Evolutionary conservation across 306 rosid genomes (phyloP).

Genomic region (Morella rubra): DNA sequence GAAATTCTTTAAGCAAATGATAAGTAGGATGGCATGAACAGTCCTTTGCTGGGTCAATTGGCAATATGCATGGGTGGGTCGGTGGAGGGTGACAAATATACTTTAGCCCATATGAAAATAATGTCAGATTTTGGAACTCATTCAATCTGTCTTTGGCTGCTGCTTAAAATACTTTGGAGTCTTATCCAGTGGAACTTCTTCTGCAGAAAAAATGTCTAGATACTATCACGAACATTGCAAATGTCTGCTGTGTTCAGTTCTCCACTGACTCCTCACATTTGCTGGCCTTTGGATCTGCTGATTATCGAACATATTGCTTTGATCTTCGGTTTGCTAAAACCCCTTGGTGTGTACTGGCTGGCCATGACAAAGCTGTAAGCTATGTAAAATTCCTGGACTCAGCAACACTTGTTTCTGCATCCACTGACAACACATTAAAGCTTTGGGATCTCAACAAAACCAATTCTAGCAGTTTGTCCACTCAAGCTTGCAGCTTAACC

Average conservation of each 20-base stretch:
- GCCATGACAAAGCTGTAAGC: conserved; percentile 78
- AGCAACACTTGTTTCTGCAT: conserved; percentile 81
- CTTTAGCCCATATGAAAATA: conserved; percentile 1
- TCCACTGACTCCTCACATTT: conserved; percentile 81
- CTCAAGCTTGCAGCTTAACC: conserved; percentile 73
- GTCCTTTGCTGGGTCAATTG: not conserved
- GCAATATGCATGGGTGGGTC: not conserved
- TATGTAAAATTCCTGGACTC: conserved; percentile 79
- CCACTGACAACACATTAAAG: conserved; percentile 90
- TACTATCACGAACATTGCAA: conserved; percentile 75
- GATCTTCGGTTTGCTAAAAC: conserved; percentile 83
- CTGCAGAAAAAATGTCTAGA: conserved; percentile 72
- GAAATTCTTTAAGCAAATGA: not conserved
- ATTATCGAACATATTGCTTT: conserved; percentile 82
- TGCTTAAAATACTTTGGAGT: conserved; percentile 4
- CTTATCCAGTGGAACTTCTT: conserved; percentile 29
- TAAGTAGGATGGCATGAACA: not conserved
- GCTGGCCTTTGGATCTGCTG: conserved; percentile 80
- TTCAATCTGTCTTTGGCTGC: conserved; percentile 21
- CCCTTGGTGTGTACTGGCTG: conserved; percentile 85
- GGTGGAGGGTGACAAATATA: not conserved
- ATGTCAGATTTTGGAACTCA: conserved; percentile 21
- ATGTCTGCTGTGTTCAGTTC: conserved; percentile 95
- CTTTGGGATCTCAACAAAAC: conserved; percentile 88
- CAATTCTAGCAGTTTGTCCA: conserved; percentile 51